phyloP scores from a whole-genome alignment of 2,329 filamentous ascomycete genomes.

The Drechslerella coelobrocha region DNA sequence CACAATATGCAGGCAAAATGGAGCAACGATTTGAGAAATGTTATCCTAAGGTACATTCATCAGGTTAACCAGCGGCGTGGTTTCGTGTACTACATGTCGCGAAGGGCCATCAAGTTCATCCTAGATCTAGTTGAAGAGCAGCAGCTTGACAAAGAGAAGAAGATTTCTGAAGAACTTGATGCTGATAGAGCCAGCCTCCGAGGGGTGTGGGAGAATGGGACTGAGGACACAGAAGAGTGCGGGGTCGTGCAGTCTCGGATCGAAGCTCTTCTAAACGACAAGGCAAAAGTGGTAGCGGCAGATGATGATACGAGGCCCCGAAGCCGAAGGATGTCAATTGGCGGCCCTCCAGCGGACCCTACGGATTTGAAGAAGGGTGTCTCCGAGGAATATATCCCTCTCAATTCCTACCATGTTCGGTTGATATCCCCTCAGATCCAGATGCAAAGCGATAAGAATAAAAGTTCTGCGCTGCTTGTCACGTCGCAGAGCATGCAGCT shows the following conservation, averaged over 20 bases:
- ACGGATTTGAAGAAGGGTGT: slow-evolving; percentile 76
- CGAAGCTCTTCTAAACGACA: slow-evolving; percentile 80
- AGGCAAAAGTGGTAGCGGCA: slow-evolving; percentile 78
- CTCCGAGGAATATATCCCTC: slow-evolving; percentile 82
- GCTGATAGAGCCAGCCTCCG: slow-evolving; percentile 42
- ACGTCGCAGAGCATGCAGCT: slow-evolving; percentile 98
- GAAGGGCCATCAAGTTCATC: slow-evolving; percentile 95
- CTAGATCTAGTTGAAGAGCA: slow-evolving; percentile 91
- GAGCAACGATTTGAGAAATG: slow-evolving; percentile 95
- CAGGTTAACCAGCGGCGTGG: slow-evolving; percentile 94
- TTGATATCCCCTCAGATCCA: slow-evolving; percentile 98
- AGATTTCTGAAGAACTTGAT: slow-evolving; percentile 35
- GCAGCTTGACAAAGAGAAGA: slow-evolving; percentile 55
- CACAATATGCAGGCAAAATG: slow-evolving; percentile 98
- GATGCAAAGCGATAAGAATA: slow-evolving; percentile 96
- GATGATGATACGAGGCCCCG: slow-evolving; percentile 63
- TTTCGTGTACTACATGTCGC: slow-evolving; percentile 97
- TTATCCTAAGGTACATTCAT: slow-evolving; percentile 94
- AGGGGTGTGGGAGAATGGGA: slow-evolving; percentile 50
- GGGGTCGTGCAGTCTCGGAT: slow-evolving; percentile 57
- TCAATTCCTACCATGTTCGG: slow-evolving; percentile 92
- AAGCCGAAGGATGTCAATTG: slow-evolving; percentile 56
- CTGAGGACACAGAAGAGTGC: slow-evolving; percentile 52
- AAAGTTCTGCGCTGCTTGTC: slow-evolving; percentile 93
- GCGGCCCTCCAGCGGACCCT: slow-evolving; percentile 60